A percentile compares a stretch with the other conserved stretches of the same genome.
Evolutionary conservation across 2,329 filamentous ascomycete genomes (phyloP).

Genomic region (Ceratocystis variospora): DNA sequence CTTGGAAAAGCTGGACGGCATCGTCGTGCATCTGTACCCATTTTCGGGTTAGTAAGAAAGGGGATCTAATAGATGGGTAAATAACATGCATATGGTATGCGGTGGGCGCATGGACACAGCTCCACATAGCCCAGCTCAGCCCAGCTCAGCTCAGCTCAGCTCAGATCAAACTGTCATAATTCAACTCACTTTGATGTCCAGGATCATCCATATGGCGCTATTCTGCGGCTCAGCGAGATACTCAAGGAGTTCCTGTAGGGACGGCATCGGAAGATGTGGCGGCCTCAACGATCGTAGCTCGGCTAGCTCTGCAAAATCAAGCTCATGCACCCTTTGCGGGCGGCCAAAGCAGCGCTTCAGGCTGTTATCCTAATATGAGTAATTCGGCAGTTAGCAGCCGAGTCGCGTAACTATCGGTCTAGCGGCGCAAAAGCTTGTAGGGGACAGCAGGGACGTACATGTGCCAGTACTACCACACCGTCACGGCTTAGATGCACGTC

Average conservation of each 20-base stretch:
- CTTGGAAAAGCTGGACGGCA: conserved; percentile 53
- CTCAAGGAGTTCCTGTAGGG: conserved; percentile 58
- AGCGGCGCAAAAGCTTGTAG: too few species aligned
- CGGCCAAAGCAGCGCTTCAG: conserved; percentile 71
- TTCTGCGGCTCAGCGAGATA: conserved; percentile 52
- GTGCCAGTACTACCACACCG: conserved; percentile 70
- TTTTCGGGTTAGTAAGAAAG: not conserved
- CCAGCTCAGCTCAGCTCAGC: too few species aligned
- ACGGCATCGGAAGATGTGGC: conserved; percentile 59
- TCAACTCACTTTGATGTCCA: conserved; percentile 67
- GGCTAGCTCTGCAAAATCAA: conserved; percentile 59
- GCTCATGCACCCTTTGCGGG: conserved; percentile 58
- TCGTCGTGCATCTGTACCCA: conserved; percentile 49
- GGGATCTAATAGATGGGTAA: not conserved
- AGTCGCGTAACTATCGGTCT: not conserved
- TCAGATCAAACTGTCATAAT: too few species aligned
- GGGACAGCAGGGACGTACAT: conserved; percentile 37
- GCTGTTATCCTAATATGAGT: conserved; percentile 47
- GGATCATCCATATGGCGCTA: conserved; percentile 61
- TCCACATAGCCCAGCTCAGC: too few species aligned
- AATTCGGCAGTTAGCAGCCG: not conserved
- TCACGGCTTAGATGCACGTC: conserved; percentile 76
- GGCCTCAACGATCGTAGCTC: conserved; percentile 51
- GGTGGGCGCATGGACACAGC: too few species aligned
- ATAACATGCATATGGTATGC: not conserved